Percentiles rank a stretch among this genome's conserved stretches.
phyloP scores from a whole-genome alignment of 257 asterid genomes.

The Solanum chiquidenum region DNA sequence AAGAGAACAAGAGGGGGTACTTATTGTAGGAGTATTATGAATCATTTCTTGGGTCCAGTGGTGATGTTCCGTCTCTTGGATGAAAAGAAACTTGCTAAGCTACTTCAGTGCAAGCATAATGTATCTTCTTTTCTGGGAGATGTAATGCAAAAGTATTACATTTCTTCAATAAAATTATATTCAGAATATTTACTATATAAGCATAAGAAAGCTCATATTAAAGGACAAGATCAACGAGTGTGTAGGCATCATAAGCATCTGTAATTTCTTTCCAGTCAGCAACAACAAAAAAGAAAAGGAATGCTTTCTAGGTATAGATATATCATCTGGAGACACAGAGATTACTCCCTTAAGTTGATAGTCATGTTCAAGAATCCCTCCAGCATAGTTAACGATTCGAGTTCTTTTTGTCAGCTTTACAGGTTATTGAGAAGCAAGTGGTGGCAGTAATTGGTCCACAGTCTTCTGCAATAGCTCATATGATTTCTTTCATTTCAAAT shows the following conservation, averaged over 20 bases:
- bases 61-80: not conserved
- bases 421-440: conserved; percentile 43
- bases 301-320: not conserved
- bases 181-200: not conserved
- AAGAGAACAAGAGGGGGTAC: not conserved
- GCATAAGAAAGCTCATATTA: not conserved
- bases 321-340: not conserved
- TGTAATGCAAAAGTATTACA: not conserved
- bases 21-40: not conserved
- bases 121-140: not conserved
- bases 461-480: conserved; percentile 74
- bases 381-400: not conserved
- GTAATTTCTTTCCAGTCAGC: not conserved
- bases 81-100: not conserved
- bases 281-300: not conserved
- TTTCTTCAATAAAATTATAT: not conserved
- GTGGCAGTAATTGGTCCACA: conserved; percentile 80
- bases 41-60: not conserved
- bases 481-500: conserved; percentile 50
- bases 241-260: not conserved
- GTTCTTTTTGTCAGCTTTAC: conserved; percentile 16
- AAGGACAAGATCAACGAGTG: not conserved
- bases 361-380: not conserved
- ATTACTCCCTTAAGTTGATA: not conserved
- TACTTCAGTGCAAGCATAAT: not conserved